Evolutionary conservation across 306 rosid genomes (phyloP).

Genomic region (Castanea sativa): DNA sequence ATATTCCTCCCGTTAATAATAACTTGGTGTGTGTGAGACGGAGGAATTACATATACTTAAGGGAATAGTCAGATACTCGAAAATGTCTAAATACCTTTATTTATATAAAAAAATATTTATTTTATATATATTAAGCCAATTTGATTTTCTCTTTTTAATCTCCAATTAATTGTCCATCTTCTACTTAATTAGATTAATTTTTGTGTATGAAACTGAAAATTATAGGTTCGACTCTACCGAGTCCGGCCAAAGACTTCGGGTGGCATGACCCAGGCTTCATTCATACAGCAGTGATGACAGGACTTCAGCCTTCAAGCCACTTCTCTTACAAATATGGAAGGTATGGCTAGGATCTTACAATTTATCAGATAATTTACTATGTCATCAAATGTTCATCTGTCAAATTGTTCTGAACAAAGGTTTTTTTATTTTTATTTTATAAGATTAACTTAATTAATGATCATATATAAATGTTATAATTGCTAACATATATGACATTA

Average conservation of each 20-base stretch:
- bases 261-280: slow-evolving; percentile 98
- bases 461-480: background rate
- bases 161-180: no score
- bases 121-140: no score
- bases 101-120: no score
- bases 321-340: slow-evolving; percentile 81
- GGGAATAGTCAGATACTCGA: no score
- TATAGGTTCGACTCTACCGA: slow-evolving; percentile 40
- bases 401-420: background rate
- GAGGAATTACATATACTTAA: rapidly evolving
- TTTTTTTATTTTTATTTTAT: background rate
- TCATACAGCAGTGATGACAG: slow-evolving; percentile 78
- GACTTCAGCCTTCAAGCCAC: slow-evolving; percentile 61
- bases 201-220: background rate
- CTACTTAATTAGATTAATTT: no score
- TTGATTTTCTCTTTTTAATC: no score
- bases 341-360: slow-evolving; percentile 27
- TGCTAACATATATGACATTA: background rate
- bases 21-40: no score
- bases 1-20: no score
- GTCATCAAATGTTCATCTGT: no score
- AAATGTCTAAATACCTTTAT: no score
- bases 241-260: slow-evolving; percentile 91
- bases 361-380: no score
- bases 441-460: background rate